Evolutionary conservation across 441 rosid genomes (phyloP).

Genomic region (Bocquillonia castaneifolia): DNA sequence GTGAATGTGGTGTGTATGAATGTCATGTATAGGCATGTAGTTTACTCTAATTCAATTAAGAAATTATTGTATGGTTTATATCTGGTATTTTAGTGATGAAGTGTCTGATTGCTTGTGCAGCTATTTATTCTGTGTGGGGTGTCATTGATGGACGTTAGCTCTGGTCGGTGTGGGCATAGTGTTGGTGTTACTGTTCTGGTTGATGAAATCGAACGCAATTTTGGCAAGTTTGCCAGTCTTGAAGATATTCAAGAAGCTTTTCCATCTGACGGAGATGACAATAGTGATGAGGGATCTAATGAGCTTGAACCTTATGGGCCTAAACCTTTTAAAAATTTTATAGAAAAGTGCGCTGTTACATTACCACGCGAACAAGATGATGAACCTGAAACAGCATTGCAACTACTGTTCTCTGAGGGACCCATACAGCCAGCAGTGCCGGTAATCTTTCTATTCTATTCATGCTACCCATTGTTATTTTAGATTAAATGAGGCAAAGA

Average conservation of each 20-base stretch:
- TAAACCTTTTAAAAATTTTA: conserved; percentile 20
- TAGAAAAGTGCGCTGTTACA: conserved; percentile 28
- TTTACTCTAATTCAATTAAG: background rate
- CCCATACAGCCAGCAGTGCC: conserved; percentile 19
- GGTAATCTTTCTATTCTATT: conserved; percentile 33
- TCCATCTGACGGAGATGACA: conserved; percentile 36
- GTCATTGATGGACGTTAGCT: conserved; percentile 35
- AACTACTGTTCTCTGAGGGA: conserved; percentile 34
- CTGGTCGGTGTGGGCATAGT: conserved; percentile 18
- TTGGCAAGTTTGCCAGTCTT: conserved; percentile 23
- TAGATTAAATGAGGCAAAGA: background rate
- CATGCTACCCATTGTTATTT: background rate
- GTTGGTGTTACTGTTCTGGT: conserved; percentile 26
- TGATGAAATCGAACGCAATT: conserved; percentile 35
- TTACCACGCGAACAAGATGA: conserved; percentile 29
- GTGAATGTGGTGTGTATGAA: too few species aligned
- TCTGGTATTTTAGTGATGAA: background rate
- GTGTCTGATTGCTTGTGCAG: background rate
- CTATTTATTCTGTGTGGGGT: conserved; percentile 23
- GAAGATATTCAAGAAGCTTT: conserved; percentile 30
- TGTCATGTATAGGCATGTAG: too few species aligned
- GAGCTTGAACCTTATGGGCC: conserved; percentile 24
- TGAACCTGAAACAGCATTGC: conserved; percentile 35
- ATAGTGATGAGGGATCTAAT: conserved; percentile 27
- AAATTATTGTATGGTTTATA: background rate